Conservation (phyloP, 345 rosid genomes). For the Eucalyptus dawsonii region DNA sequence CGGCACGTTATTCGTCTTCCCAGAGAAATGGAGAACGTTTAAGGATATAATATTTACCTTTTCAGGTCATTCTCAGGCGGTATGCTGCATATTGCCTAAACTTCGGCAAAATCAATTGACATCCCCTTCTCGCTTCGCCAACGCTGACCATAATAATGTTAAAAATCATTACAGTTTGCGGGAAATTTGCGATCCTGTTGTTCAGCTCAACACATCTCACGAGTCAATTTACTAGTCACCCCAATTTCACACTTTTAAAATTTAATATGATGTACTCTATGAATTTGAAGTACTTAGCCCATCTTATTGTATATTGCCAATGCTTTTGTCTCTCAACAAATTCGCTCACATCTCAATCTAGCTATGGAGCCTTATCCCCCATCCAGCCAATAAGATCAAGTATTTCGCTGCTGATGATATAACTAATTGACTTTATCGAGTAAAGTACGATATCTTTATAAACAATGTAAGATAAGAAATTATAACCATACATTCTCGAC, state of each 20-base stretch:
- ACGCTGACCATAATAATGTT: neutral
- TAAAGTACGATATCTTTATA: rapidly evolving
- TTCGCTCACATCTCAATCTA: neutral
- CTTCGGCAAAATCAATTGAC: neutral
- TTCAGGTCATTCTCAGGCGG: neutral
- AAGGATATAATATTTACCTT: neutral
- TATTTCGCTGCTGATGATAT: rapidly evolving
- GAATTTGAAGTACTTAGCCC: neutral
- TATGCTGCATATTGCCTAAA: neutral
- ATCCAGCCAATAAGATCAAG: neutral
- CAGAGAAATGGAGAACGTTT: neutral
- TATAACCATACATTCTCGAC: neutral
- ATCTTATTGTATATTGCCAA: neutral
- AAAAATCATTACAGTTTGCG: neutral
- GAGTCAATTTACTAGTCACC: neutral
- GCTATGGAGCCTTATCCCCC: neutral
- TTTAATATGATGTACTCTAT: neutral
- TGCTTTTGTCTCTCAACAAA: neutral
- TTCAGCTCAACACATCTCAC: neutral
- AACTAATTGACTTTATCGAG: neutral
- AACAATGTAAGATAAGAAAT: neutral
- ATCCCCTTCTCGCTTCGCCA: neutral
- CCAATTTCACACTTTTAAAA: neutral
- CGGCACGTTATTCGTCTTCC: neutral
- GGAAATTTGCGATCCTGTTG: neutral